Conservation (phyloP, 169 alveolate species). For the Neospora caninum region DNA sequence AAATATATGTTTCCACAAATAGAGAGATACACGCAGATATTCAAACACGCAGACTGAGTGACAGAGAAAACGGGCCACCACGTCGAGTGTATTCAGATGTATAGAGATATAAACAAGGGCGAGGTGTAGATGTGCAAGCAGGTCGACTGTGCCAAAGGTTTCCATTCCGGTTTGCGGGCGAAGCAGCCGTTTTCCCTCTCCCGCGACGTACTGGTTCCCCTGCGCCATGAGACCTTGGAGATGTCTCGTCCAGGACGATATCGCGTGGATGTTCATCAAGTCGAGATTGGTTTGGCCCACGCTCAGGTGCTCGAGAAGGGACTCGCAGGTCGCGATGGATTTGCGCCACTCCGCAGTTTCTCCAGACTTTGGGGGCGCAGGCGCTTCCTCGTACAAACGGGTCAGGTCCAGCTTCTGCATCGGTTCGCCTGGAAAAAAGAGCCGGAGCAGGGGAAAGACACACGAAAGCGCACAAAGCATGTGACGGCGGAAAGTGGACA, state of each 20-base stretch:
- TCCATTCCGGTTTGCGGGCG: no score
- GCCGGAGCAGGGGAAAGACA: neutral
- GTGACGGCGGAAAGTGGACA: neutral
- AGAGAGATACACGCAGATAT: neutral
- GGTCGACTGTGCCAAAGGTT: no score
- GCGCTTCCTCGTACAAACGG: neutral
- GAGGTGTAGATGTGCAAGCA: no score
- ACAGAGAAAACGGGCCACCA: no score
- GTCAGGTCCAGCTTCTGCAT: slow-evolving; percentile 28
- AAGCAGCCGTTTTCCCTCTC: no score
- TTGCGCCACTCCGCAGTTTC: slow-evolving; percentile 12
- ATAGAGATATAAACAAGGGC: no score
- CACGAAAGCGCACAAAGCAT: neutral
- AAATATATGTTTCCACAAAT: no score
- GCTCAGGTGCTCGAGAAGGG: slow-evolving; percentile 26
- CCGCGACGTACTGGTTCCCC: neutral
- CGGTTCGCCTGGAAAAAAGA: neutral
- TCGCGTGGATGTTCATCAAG: slow-evolving; percentile 19
- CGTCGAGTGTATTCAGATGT: no score
- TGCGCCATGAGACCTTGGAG: neutral
- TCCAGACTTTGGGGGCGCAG: neutral
- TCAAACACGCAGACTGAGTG: no score
- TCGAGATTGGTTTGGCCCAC: slow-evolving; percentile 7
- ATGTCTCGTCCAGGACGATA: neutral
- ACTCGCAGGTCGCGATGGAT: slow-evolving; percentile 1